Evolutionary conservation across 179 eudicot species (phyloP), one percentile per base, ranked within the genome.

Genomic region (Corrigiola litoralis): DNA sequence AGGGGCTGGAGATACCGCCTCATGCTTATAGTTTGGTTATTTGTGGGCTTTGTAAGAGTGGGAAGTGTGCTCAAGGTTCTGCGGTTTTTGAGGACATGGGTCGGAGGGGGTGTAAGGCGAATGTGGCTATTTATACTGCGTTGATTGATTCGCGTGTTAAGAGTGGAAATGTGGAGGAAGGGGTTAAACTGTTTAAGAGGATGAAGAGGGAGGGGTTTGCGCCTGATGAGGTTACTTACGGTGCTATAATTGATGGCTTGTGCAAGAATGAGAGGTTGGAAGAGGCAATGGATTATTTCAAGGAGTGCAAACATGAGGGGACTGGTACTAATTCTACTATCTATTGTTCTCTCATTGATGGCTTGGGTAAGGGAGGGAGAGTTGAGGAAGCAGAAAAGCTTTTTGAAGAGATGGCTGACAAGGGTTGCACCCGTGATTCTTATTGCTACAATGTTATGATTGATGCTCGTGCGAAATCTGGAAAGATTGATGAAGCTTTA

Each of bases 21-120:
- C 98, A 92, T 80, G 97, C 94, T 25, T 92, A 87, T 72, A 90
- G 87, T 75, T 84, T 92, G 64, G 92, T 92, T 67, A 90, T 92
- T 45, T 79, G 90, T 48, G 97, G 97, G 41, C 95, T 92, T 71
- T 92, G 97, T 75, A 92, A 82, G 78, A 84, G 79, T 52, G 94
- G 97, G 52, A 92, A 81, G 68, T 57, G 80, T 45, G 48, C 62
- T 41, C 90, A 85, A 77, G 98, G 79, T 10, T 68, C 63, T 74
- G 77, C 65, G 9, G 85, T 92, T 69, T 86, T 87, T 52, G 89
- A 84, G 65, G 84, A 77, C 28, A 85, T 90, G 97, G 47, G 67
- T 63, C 60, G 50, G 62, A 85, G 78, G 67, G 91, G 94, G 38
- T 82, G 86, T 66, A 80, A 72, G 68, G 79, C 83, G 13, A 92